These are phyloP conservation scores for Tolypocladium inflatum DNA, from an alignment of 2,329 filamentous ascomycete genomes.

Conservation along the genomic window DNA sequence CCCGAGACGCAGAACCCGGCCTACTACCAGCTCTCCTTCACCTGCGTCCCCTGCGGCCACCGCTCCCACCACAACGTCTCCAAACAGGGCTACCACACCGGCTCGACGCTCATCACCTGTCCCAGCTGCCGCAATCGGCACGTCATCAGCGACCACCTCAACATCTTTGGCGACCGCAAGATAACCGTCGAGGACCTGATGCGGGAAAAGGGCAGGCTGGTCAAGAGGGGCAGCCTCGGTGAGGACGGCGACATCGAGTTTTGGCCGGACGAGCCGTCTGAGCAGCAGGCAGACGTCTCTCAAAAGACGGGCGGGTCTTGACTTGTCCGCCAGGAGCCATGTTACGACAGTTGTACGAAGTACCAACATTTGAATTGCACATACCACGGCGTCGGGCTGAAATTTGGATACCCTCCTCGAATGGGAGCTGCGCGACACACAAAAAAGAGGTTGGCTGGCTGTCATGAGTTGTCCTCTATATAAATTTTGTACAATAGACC, in stretches of 20 bases:
- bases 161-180: constrained; percentile 62
- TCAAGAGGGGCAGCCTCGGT: constrained; percentile 62
- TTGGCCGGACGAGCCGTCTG: constrained; percentile 60
- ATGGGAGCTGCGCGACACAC: background rate
- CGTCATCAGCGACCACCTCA: constrained; percentile 82
- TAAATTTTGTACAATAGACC: background rate
- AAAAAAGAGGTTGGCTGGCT: background rate
- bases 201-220: constrained; percentile 61
- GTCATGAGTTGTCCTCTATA: background rate
- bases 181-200: constrained; percentile 71
- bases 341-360: background rate
- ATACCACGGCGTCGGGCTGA: background rate
- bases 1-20: constrained; percentile 37
- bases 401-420: background rate
- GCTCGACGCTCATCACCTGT: constrained; percentile 82
- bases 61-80: constrained; percentile 80
- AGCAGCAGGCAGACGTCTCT: background rate
- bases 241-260: constrained; percentile 86
- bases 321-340: background rate
- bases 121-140: constrained; percentile 80
- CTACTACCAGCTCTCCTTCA: constrained; percentile 83
- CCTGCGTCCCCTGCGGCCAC: constrained; percentile 74
- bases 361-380: background rate
- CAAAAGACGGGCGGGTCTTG: background rate
- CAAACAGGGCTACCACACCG: constrained; percentile 91